Base-by-base conservation (phyloP, 192 early-diverging fungal genomes). In the Coemansia sp. region DNA sequence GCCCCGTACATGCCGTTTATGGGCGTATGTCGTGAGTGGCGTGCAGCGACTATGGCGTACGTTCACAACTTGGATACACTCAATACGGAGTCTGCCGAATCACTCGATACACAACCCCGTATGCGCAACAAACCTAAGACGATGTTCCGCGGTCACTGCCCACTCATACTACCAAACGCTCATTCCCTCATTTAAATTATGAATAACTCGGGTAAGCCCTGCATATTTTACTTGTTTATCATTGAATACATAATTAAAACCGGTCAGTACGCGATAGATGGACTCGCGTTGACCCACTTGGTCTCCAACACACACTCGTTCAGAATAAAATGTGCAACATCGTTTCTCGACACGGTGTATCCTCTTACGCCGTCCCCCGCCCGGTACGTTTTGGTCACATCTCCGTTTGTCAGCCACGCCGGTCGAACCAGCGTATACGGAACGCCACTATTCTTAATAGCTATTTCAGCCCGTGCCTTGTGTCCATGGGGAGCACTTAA, bases 321-420 rank as follows among this genome's bases (percentile, higher is more conserved):
- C 23, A 82, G 68, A 2, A 84, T 44, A 59, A 84, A 82, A 46
- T 82, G 66, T 2, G 75, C 82, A 9, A 84, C 72, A 52, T 84
- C 82, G 21, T 48, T 59, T 36, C 80, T 64, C 46, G 82, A 79
- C n/a, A 84, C 48, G 2, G 71, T 79, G 63, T 84, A 84, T n/a
- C 82, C 82, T 6, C 47, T 46, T 2, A 64, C 47, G 14, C 50
- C 66, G 5, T 61, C 50, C 14, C 58, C 71, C 0, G 66, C 62
- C n/a, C 72, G 63, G 50, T 82, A 82, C 17, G 65, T 73, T 6
- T 48, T 46, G 1, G 72, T 82, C 28, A 61, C 23, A 28, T 60
- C 50, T 14, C 75, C 82, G 28, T 58, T 61, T 10, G 75, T 82
- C 34, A 84, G 31, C 23, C 81, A 52, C 34, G 79, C 71, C 14